These are phyloP conservation scores for Aspergillus caelatus DNA, from an alignment of 2,329 filamentous ascomycete species.

Conservation along the genomic window DNA sequence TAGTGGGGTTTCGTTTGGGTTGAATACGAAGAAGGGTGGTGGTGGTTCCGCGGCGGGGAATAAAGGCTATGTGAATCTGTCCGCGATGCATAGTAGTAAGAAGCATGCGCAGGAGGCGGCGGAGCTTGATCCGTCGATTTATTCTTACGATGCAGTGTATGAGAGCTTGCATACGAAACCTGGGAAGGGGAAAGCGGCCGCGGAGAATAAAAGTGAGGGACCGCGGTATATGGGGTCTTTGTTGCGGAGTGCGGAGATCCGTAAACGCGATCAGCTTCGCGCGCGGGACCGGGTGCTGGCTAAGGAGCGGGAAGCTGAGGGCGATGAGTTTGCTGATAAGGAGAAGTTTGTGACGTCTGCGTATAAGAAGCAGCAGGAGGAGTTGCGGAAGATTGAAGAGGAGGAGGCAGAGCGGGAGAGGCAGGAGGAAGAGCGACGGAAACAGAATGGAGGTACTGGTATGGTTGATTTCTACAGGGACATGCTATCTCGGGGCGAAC, in stretches of 20 bases:
- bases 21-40: conserved; percentile 26
- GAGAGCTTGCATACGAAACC: conserved; percentile 50
- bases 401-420: conserved; percentile 62
- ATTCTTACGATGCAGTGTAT: conserved; percentile 54
- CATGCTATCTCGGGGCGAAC: conserved; percentile 61
- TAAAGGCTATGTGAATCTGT: conserved; percentile 48
- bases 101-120: conserved; percentile 49
- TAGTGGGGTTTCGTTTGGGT: conserved; percentile 22
- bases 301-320: conserved; percentile 64
- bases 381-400: conserved; percentile 57
- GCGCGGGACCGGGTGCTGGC: conserved; percentile 64
- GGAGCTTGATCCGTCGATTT: conserved; percentile 50
- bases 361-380: conserved; percentile 67
- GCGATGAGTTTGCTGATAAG: conserved; percentile 68
- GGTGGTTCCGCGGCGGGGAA: conserved; percentile 9
- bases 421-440: conserved; percentile 54
- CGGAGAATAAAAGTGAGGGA: conserved; percentile 26
- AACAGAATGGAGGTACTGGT: conserved; percentile 51
- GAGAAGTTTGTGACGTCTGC: conserved; percentile 69
- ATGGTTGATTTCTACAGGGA: conserved; percentile 65
- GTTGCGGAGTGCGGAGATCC: conserved; percentile 61
- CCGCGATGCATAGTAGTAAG: conserved; percentile 48
- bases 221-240: conserved; percentile 66
- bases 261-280: conserved; percentile 65
- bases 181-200: conserved; percentile 25